Percentiles rank a stretch among this genome's conserved stretches.
phyloP scores from a whole-genome alignment of 2,329 filamentous ascomycete species.

The Talaromyces sp. region DNA sequence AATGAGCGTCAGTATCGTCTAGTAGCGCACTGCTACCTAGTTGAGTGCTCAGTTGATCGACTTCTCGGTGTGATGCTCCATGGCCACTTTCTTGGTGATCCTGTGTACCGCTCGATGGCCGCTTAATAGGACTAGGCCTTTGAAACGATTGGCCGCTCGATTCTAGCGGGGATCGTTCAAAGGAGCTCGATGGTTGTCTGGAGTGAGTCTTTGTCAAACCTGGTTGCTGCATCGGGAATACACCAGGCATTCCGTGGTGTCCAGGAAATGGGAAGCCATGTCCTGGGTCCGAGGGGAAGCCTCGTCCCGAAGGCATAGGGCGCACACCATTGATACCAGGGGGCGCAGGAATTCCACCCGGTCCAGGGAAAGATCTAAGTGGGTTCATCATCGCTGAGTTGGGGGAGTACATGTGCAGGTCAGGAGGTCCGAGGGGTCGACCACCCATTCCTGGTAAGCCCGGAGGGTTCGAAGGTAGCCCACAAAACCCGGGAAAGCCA shows the following conservation, averaged over 20 bases:
- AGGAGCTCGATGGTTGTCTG: slow-evolving; percentile 71
- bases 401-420: slow-evolving; percentile 59
- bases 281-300: slow-evolving; percentile 54
- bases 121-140: slow-evolving; percentile 82
- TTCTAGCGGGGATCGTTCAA: slow-evolving; percentile 62
- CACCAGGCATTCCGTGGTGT: slow-evolving; percentile 46
- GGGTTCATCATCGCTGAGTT: slow-evolving; percentile 56
- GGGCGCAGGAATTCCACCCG: slow-evolving; percentile 58
- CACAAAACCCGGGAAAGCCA: slow-evolving; percentile 54
- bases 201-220: slow-evolving; percentile 64
- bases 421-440: slow-evolving; percentile 48
- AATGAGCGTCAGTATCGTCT: slow-evolving; percentile 70
- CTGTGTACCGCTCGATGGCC: slow-evolving; percentile 72
- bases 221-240: slow-evolving; percentile 38
- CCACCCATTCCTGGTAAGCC: slow-evolving; percentile 58
- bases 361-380: slow-evolving; percentile 56
- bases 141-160: slow-evolving; percentile 65
- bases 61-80: slow-evolving; percentile 53
- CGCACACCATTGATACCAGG: slow-evolving; percentile 64
- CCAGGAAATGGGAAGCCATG: slow-evolving; percentile 45
- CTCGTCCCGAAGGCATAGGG: slow-evolving; percentile 60
- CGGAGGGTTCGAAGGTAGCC: slow-evolving; percentile 57
- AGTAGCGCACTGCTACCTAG: slow-evolving; percentile 89
- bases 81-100: slow-evolving; percentile 49
- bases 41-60: slow-evolving; percentile 75